phyloP scores from a whole-genome alignment of 805 yeast genomes.

The Kazachstania taianensis region DNA sequence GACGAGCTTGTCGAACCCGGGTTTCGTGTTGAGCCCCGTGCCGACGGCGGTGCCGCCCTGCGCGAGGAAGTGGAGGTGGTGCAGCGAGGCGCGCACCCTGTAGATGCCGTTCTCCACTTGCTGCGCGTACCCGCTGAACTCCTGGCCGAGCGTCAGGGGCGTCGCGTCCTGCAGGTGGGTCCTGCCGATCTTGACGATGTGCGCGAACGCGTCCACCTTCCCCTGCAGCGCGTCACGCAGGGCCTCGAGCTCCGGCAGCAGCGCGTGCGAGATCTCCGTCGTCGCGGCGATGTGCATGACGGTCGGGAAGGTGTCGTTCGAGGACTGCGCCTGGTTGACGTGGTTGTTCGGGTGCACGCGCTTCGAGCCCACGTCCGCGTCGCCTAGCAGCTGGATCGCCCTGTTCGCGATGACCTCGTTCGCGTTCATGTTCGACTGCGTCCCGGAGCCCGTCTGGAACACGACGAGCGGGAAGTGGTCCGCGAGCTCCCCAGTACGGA shows the following conservation, averaged over 20 bases:
- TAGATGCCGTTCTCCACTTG: slow-evolving; percentile 86
- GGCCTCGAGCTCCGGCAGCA: slow-evolving; percentile 70
- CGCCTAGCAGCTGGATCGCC: slow-evolving; percentile 91
- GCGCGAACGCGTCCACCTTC: slow-evolving; percentile 74
- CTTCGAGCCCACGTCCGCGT: slow-evolving; percentile 88
- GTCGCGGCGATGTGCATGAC: slow-evolving; percentile 99
- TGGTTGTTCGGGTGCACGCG: slow-evolving; percentile 96
- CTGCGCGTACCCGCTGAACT: slow-evolving; percentile 91
- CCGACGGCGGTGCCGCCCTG: slow-evolving; percentile 99
- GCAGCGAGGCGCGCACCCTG: slow-evolving; percentile 70
- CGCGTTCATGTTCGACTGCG: slow-evolving; percentile 98
- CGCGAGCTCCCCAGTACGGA: slow-evolving; percentile 77
- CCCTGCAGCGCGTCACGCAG: slow-evolving; percentile 69
- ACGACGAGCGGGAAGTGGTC: slow-evolving; percentile 97
- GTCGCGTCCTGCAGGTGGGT: slow-evolving; percentile 99
- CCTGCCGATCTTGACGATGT: slow-evolving; percentile 96
- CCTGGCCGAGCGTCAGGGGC: slow-evolving; percentile 95
- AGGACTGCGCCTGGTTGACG: slow-evolving; percentile 96
- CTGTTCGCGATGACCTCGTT: slow-evolving; percentile 97
- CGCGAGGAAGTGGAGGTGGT: slow-evolving; percentile 72
- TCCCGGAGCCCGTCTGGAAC: slow-evolving; percentile 98
- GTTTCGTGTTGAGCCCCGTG: slow-evolving; percentile 90
- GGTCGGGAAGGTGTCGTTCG: slow-evolving; percentile 98
- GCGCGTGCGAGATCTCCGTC: slow-evolving; percentile 62
- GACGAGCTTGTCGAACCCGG: slow-evolving; percentile 79